These are phyloP conservation scores for Ochromonas danica DNA, from an alignment of 108 stramenopile species.

Conservation along the genomic window DNA sequence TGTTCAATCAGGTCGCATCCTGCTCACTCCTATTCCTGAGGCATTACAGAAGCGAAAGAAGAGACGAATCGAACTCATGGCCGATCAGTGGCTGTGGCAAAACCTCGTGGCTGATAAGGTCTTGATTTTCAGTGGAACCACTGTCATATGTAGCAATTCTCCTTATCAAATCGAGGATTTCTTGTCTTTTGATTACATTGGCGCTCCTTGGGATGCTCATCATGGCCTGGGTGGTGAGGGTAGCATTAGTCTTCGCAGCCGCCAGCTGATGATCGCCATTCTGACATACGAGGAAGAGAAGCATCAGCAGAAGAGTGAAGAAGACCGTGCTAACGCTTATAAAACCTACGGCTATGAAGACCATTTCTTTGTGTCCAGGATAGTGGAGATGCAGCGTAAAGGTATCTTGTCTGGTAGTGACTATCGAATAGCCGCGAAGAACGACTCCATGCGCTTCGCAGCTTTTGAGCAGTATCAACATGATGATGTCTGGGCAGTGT, in stretches of 20 bases:
- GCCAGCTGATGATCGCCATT: neutral
- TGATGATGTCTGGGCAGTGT: neutral
- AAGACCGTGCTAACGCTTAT: slow-evolving; percentile 2
- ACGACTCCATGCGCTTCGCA: neutral
- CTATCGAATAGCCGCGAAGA: neutral
- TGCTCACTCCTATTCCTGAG: slow-evolving; percentile 12
- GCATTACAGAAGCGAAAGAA: neutral
- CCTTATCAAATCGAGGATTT: neutral
- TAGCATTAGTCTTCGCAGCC: neutral
- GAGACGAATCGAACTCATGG: neutral
- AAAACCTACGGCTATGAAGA: slow-evolving; percentile 26
- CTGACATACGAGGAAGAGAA: slow-evolving; percentile 4
- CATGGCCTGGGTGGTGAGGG: slow-evolving; percentile 24
- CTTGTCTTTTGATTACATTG: slow-evolving; percentile 12
- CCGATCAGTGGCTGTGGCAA: slow-evolving; percentile 21
- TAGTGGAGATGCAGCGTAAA: slow-evolving; percentile 4
- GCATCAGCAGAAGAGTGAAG: neutral
- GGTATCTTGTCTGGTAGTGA: neutral
- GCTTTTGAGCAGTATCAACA: neutral
- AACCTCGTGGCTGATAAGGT: slow-evolving; percentile 23
- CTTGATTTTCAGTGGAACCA: slow-evolving; percentile 24
- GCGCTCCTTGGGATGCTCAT: slow-evolving; percentile 10
- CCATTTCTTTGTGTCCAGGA: slow-evolving; percentile 31
- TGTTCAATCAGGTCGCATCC: neutral
- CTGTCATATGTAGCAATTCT: slow-evolving; percentile 32